A percentile compares a stretch with the other conserved stretches of the same genome.
Evolutionary conservation across 495 filamentous ascomycete species (phyloP).

Genomic region (Podospora pseudocomata): DNA sequence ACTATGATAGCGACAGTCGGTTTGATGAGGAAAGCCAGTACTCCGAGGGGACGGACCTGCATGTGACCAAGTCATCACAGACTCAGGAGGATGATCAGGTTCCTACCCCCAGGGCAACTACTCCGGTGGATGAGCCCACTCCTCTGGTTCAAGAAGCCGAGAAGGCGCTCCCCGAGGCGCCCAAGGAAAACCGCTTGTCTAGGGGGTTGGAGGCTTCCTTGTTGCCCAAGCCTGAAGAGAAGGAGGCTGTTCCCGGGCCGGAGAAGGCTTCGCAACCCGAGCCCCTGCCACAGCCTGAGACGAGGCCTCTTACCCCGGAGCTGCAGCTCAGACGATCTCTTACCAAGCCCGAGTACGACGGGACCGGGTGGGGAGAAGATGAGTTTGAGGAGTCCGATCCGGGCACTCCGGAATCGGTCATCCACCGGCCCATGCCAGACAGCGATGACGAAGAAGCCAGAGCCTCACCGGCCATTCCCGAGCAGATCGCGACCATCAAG

Average conservation of each 20-base stretch:
- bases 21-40: conserved; percentile 30
- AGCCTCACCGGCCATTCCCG: conserved; percentile 65
- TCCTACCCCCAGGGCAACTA: conserved; percentile 46
- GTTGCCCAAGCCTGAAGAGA: conserved; percentile 40
- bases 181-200: conserved; percentile 36
- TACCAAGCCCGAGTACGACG: conserved; percentile 55
- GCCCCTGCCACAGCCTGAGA: conserved; percentile 26
- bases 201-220: conserved; percentile 43
- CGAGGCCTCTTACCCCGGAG: conserved; percentile 62
- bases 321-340: conserved; percentile 40
- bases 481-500: conserved; percentile 84
- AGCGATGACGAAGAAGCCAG: conserved; percentile 43
- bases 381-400: conserved; percentile 56
- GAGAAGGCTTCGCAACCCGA: conserved; percentile 37
- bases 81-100: conserved; percentile 30
- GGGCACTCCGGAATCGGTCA: conserved; percentile 89
- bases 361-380: conserved; percentile 51
- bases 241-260: conserved; percentile 25
- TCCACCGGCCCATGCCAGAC: conserved; percentile 65
- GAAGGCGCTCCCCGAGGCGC: conserved; percentile 17
- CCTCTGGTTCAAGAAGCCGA: neutral
- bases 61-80: conserved; percentile 5
- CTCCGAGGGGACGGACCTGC: conserved; percentile 19
- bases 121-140: conserved; percentile 24
- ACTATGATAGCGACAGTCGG: conserved; percentile 34